Percentiles rank a stretch among this genome's conserved stretches.
phyloP scores from a whole-genome alignment of 2,329 filamentous ascomycete genomes.

The Ascochyta koolunga region DNA sequence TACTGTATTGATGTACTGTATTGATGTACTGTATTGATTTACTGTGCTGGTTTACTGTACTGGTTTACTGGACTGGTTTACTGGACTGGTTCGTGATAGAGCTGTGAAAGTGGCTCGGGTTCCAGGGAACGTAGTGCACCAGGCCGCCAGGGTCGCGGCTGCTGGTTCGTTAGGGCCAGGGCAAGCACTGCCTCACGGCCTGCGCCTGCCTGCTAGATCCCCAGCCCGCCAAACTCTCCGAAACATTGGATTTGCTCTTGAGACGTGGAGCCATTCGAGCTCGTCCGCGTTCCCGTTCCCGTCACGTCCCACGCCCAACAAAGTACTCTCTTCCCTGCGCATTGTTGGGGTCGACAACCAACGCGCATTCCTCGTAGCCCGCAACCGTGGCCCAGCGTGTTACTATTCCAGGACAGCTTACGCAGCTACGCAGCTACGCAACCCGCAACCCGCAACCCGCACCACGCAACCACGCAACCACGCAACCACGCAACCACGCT shows the following conservation, averaged over 20 bases:
- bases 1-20: no score
- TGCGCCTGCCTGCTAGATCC: constrained; percentile 8
- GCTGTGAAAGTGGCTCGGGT: background rate
- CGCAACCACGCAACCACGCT: constrained; percentile 26
- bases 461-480: background rate
- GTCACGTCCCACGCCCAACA: background rate
- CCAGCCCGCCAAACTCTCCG: constrained; percentile 20
- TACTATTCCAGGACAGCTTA: constrained; percentile 22
- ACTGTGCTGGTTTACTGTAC: no score
- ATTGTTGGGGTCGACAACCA: background rate
- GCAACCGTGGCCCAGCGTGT: constrained; percentile 2
- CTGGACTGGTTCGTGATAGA: background rate
- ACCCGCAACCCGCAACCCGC: no score
- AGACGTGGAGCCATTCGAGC: constrained; percentile 11
- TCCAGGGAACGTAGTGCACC: background rate
- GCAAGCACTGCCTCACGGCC: constrained; percentile 28
- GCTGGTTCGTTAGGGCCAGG: constrained; percentile 1
- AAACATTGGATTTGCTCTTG: constrained; percentile 12
- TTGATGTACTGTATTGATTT: no score
- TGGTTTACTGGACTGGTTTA: no score
- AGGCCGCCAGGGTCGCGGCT: constrained; percentile 15
- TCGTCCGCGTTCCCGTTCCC: background rate
- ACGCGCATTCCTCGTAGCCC: constrained; percentile 13
- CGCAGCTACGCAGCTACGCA: no score
- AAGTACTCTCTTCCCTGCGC: no score